Evolutionary conservation across 2,329 filamentous ascomycete genomes (phyloP).

Genomic region (Drechslera avenae): DNA sequence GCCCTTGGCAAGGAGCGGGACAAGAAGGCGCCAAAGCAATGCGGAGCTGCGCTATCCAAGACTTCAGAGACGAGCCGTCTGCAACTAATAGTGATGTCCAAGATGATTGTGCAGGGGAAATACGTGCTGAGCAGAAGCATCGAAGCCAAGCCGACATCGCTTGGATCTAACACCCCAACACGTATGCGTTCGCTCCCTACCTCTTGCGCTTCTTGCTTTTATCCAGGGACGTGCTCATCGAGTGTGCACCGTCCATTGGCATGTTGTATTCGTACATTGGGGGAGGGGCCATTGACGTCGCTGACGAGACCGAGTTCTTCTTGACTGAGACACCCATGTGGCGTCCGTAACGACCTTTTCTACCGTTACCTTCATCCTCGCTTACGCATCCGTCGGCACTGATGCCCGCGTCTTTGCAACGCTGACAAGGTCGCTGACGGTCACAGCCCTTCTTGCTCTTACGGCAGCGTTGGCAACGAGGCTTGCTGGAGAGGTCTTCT

Average conservation of each 20-base stretch:
- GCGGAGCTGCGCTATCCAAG: slow-evolving; percentile 21
- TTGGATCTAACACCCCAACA: background rate
- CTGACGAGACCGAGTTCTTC: slow-evolving; percentile 48
- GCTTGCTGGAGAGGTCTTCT: slow-evolving; percentile 92
- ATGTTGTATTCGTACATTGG: slow-evolving; percentile 41
- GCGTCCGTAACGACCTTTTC: slow-evolving; percentile 86
- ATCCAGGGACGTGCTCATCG: slow-evolving; percentile 47
- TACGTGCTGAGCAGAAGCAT: slow-evolving; percentile 9
- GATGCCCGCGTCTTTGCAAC: slow-evolving; percentile 95
- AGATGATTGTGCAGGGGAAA: slow-evolving; percentile 14
- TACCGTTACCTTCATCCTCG: slow-evolving; percentile 96
- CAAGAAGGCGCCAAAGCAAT: slow-evolving; percentile 10
- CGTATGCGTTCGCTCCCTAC: slow-evolving; percentile 38
- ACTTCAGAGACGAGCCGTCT: slow-evolving; percentile 8
- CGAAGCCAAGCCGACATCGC: background rate
- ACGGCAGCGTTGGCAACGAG: slow-evolving; percentile 94
- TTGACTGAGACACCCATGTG: slow-evolving; percentile 72
- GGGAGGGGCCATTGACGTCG: slow-evolving; percentile 44
- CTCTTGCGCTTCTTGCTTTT: slow-evolving; percentile 75
- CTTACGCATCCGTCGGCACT: slow-evolving; percentile 92
- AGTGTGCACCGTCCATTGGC: slow-evolving; percentile 22
- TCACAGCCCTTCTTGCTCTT: slow-evolving; percentile 99
- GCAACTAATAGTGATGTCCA: slow-evolving; percentile 11
- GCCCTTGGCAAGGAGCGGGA: slow-evolving; percentile 15
- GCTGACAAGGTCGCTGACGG: slow-evolving; percentile 89